These are phyloP conservation scores for Capsicum rhomboideum DNA, from an alignment of 257 asterid genomes.

Conservation along the genomic window DNA sequence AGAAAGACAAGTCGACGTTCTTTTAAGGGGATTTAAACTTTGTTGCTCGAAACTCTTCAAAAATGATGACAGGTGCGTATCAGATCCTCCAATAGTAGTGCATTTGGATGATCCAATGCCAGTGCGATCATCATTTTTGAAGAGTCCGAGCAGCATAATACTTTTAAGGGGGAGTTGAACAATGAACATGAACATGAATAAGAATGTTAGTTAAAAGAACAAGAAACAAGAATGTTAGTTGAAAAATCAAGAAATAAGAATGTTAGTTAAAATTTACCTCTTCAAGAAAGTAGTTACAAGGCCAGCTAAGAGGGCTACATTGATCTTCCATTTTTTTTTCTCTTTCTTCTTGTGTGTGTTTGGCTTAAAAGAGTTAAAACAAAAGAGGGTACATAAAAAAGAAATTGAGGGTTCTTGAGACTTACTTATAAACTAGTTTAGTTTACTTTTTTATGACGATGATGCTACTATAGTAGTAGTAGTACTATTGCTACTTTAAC, in stretches of 20 bases:
- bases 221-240: not conserved
- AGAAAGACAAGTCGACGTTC: no score
- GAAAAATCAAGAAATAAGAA: not conserved
- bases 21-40: not conserved
- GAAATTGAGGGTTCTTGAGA: conserved; percentile 29
- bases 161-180: not conserved
- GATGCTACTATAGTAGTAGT: not conserved
- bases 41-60: not conserved
- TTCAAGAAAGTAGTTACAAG: conserved; percentile 8
- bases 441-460: not conserved
- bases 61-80: accelerated
- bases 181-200: not conserved
- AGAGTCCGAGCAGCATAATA: not conserved
- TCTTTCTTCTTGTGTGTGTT: not conserved
- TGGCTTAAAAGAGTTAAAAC: conserved; percentile 12
- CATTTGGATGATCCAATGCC: not conserved
- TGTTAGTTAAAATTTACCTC: not conserved
- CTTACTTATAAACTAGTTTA: conserved; percentile 8
- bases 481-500: not conserved
- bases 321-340: conserved; percentile 58
- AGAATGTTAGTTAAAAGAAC: not conserved
- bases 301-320: conserved; percentile 26
- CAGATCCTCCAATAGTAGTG: not conserved
- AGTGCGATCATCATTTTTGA: not conserved
- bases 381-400: conserved; percentile 30